phyloP scores from a whole-genome alignment of 2,329 filamentous ascomycete species.

The Dactylellina haptotyla region DNA sequence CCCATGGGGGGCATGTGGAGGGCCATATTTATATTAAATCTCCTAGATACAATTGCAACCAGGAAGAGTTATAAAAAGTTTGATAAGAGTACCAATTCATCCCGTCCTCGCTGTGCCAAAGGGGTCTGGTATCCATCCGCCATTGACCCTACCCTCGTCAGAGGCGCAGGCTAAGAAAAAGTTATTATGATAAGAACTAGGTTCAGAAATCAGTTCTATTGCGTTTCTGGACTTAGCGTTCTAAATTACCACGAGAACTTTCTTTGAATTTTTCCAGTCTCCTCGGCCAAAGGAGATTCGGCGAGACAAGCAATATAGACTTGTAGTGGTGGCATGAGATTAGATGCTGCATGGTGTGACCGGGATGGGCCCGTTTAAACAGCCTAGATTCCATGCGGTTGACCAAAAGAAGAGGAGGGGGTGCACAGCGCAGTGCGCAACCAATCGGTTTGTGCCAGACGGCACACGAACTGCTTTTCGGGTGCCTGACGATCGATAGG shows the following conservation, averaged over 20 bases:
- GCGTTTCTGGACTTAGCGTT: neutral
- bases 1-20: slow-evolving; percentile 1
- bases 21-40: slow-evolving; percentile 21
- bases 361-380: slow-evolving; percentile 18
- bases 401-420: slow-evolving; percentile 20
- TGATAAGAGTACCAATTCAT: too few species aligned
- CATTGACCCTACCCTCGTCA: neutral
- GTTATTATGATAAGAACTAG: neutral
- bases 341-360: slow-evolving; percentile 14
- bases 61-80: neutral
- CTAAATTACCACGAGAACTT: neutral
- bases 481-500: slow-evolving; percentile 24
- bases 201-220: neutral
- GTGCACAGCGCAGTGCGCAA: slow-evolving; percentile 1
- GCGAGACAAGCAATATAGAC: slow-evolving; percentile 20
- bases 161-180: neutral
- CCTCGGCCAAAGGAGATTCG: slow-evolving; percentile 30
- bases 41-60: neutral
- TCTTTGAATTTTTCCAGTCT: neutral
- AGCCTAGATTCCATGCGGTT: slow-evolving; percentile 23
- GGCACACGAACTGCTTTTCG: neutral
- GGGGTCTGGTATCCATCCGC: neutral
- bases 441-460: slow-evolving; percentile 21
- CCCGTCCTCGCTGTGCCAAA: too few species aligned
- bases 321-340: slow-evolving; percentile 33